Evolutionary conservation across 306 rosid species (phyloP), one percentile per base, ranked within the genome.

Genomic region (Vigna mungo): DNA sequence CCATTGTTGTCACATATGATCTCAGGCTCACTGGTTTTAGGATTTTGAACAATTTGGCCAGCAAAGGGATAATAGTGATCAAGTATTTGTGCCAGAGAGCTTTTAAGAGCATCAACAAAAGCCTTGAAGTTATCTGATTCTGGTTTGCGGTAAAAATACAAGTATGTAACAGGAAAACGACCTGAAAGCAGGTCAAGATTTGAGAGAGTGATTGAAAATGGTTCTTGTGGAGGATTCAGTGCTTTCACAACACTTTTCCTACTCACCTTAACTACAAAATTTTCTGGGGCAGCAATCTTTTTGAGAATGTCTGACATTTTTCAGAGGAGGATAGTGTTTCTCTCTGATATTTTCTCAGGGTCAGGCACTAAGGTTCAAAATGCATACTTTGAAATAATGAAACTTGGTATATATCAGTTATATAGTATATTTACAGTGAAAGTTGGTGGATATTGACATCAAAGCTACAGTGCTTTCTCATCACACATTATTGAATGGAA

Each of bases 101-200:
- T 73, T 74, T 84, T 86, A 54, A 94, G 92, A 81, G 65, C 4
- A 9, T 89, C 85, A 58, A 76, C 70, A 46, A 86, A 46, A 6
- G 81, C 60, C n/a, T 55, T 14, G 13, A 61, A 59, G 79, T 67
- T 63, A 41, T 65, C 55, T 54, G 32, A 68, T 36, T 59, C 48
- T 56, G 90, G 84, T 43, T 53, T 87, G 27, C 36, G 36, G 79
- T 86, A 94, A 88, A 94, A 92, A 78, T 94, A 92, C 53, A 94
- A 79, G 80, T 94, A 94, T 6, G 96, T 87, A 30, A 94, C 85
- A 2, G 97, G 98, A 81, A 90, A 94, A 56, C 96, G 97, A 55
- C 97, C 97, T 5, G 93, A 94, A 81, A 92, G 98, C 8, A 92
- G 83, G 77, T 92, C 97, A 76, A 94, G 93, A 74, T 92, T 93